phyloP scores from a whole-genome alignment of 805 yeast species.

The Sungouiozyma intestinalis region DNA sequence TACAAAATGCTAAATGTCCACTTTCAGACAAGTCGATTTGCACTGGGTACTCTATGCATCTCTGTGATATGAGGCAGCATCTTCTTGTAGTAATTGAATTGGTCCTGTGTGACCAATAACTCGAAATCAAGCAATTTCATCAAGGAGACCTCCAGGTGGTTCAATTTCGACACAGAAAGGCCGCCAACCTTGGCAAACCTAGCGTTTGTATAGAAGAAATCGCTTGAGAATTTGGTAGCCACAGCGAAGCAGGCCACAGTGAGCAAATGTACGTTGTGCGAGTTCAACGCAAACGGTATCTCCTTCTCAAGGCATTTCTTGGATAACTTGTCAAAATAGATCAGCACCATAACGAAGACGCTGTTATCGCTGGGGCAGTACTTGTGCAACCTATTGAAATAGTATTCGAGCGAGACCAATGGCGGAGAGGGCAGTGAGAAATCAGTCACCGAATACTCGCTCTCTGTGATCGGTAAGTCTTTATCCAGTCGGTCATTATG shows the following conservation, averaged over 20 bases:
- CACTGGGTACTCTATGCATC: background rate
- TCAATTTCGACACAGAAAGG: constrained; percentile 81
- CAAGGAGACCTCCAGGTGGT: constrained; percentile 85
- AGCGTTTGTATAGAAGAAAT: constrained; percentile 86
- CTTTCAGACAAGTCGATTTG: background rate
- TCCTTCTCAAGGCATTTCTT: constrained; percentile 37
- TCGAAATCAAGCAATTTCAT: constrained; percentile 75
- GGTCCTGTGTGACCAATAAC: constrained; percentile 79
- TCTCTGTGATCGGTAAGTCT: background rate
- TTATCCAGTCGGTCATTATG: background rate
- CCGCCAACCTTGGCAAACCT: constrained; percentile 96
- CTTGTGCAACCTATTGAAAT: constrained; percentile 79
- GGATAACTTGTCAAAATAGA: constrained; percentile 90
- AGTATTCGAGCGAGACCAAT: constrained; percentile 85
- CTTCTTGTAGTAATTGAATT: constrained; percentile 40
- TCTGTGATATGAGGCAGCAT: background rate
- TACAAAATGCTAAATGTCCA: too few species aligned
- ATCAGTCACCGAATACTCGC: background rate
- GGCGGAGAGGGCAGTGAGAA: constrained; percentile 51
- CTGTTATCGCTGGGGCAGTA: constrained; percentile 99
- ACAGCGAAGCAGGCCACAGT: constrained; percentile 94
- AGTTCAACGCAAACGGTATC: constrained; percentile 77
- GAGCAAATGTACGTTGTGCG: constrained; percentile 87
- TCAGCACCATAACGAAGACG: constrained; percentile 80
- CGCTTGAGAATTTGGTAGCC: constrained; percentile 88